Evolutionary conservation across 768 basidiomycete genomes (phyloP).

Genomic region (Calocera viscosa): DNA sequence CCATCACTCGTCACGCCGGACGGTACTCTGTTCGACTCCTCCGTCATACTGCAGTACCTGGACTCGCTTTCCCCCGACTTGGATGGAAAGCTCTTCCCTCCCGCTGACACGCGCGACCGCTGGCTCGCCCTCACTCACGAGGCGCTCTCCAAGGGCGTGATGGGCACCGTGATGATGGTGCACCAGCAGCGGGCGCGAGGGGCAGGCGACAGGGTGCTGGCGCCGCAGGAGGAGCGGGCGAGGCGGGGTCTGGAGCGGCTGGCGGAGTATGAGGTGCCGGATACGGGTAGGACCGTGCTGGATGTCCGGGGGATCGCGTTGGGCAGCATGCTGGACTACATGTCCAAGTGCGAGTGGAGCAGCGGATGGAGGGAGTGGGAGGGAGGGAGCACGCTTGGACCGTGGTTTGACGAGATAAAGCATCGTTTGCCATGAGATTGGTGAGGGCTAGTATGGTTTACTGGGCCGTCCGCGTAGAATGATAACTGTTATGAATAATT

Average conservation of each 20-base stretch:
- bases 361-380: not conserved
- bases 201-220: not conserved
- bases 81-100: not conserved
- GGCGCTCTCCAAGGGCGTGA: not conserved
- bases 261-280: not conserved
- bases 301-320: not conserved
- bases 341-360: not conserved
- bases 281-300: not conserved
- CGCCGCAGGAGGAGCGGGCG: not conserved
- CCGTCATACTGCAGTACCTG: not conserved
- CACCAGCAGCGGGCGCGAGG: not conserved
- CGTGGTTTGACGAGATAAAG: not conserved
- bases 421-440: not conserved
- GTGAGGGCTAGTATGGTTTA: no score
- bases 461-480: no score
- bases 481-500: no score
- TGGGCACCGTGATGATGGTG: constrained; percentile 7
- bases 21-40: not conserved
- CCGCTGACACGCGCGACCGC: not conserved
- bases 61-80: not conserved
- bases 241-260: not conserved
- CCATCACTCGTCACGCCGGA: constrained; percentile 17
- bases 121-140: not conserved
- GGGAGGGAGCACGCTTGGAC: not conserved
- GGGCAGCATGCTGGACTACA: constrained; percentile 1